A percentile compares a stretch with the other conserved stretches of the same genome.
Conservation (phyloP, 371 early-diverging fungal genomes). For the Zancudomyces culisetae region DNA sequence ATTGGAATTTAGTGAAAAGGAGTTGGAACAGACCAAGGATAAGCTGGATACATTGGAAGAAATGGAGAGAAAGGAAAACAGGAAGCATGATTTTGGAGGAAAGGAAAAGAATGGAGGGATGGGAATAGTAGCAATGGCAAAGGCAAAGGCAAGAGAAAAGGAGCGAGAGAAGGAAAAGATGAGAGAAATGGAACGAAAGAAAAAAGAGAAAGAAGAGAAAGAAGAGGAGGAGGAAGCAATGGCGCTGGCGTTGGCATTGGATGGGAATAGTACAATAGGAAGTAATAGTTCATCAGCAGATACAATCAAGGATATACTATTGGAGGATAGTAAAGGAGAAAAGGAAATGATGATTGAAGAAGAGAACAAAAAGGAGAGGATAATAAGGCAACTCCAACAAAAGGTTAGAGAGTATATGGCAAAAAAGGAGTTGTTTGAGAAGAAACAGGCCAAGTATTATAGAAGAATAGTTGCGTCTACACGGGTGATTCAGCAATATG, state of each 20-base stretch:
- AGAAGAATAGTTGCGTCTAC: conserved; percentile 19
- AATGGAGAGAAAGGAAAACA: neutral
- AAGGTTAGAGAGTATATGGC: conserved; percentile 20
- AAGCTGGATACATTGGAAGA: conserved; percentile 41
- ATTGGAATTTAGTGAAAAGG: conserved; percentile 78
- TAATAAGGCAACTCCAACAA: conserved; percentile 28
- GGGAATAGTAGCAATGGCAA: neutral
- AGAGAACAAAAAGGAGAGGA: neutral
- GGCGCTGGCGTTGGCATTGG: neutral
- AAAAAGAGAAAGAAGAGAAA: conserved; percentile 4
- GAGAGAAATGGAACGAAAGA: neutral
- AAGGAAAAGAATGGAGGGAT: neutral
- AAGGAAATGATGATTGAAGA: neutral
- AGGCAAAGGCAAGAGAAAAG: neutral
- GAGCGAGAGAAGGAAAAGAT: conserved; percentile 5
- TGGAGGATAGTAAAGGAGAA: neutral
- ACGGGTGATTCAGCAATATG: conserved; percentile 17
- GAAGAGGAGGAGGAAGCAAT: conserved; percentile 2
- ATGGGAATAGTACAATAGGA: neutral
- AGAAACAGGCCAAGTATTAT: conserved; percentile 22
- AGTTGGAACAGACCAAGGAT: conserved; percentile 61
- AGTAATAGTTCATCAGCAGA: neutral
- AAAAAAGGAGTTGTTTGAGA: conserved; percentile 16
- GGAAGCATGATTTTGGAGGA: too few species aligned
- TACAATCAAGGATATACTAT: neutral